Conservation (phyloP, 2,329 filamentous ascomycete genomes). For the Claviceps sp. region DNA sequence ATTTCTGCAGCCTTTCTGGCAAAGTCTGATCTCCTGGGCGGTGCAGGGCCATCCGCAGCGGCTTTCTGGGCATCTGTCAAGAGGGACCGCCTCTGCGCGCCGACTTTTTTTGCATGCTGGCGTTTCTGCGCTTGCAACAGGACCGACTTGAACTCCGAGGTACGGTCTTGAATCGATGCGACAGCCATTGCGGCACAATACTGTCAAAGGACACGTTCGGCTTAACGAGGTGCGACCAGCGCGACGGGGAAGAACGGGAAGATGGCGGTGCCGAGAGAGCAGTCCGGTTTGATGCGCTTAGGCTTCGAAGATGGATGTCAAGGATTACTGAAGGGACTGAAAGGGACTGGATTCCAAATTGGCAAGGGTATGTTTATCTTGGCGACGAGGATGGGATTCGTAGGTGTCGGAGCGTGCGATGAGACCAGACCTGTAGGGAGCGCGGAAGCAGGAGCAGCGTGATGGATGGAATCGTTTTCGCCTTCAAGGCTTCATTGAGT, state of each 20-base stretch:
- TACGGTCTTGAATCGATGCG: slow-evolving; percentile 87
- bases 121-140: slow-evolving; percentile 72
- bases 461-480: too few species aligned
- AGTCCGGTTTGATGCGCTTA: neutral
- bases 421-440: neutral
- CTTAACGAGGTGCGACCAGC: slow-evolving; percentile 21
- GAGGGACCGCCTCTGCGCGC: slow-evolving; percentile 68
- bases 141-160: slow-evolving; percentile 86
- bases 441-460: neutral
- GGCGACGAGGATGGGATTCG: neutral
- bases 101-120: slow-evolving; percentile 61
- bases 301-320: neutral
- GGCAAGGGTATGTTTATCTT: too few species aligned
- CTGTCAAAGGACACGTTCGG: neutral
- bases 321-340: neutral
- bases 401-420: neutral
- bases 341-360: too few species aligned
- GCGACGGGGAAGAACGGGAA: slow-evolving; percentile 9
- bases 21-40: slow-evolving; percentile 70
- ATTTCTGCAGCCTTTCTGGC: slow-evolving; percentile 85
- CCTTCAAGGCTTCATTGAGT: neutral
- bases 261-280: neutral
- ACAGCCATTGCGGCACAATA: slow-evolving; percentile 38
- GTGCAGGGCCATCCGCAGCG: slow-evolving; percentile 39
- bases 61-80: slow-evolving; percentile 61